phyloP scores from a whole-genome alignment of 345 rosid genomes.

The Heritiera fomes region DNA sequence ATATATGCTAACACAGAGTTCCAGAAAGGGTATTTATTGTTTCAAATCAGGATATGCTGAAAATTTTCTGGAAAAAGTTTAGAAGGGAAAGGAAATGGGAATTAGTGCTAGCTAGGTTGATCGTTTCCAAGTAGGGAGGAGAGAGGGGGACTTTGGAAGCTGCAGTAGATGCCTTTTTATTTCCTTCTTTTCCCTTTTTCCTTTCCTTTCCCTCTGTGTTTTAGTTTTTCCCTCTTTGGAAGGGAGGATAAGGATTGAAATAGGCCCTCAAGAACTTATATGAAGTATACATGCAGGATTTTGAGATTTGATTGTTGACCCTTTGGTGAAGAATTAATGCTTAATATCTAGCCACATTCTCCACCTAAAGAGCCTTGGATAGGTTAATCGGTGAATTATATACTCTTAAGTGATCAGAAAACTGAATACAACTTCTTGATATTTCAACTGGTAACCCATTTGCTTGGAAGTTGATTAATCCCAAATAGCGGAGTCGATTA shows the following conservation, averaged over 20 bases:
- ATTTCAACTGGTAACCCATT: background rate
- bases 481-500: too few species aligned
- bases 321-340: background rate
- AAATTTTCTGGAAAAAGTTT: background rate
- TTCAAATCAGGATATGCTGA: slow-evolving; percentile 10
- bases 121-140: background rate
- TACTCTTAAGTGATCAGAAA: too few species aligned
- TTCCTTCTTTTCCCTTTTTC: background rate
- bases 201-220: background rate
- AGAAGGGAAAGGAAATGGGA: slow-evolving; percentile 5
- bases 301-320: background rate
- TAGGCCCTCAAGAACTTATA: background rate
- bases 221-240: background rate
- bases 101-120: background rate
- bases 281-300: background rate
- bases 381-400: background rate
- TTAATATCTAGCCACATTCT: background rate
- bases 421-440: too few species aligned
- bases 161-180: background rate
- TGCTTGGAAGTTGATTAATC: too few species aligned
- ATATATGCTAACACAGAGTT: slow-evolving; percentile 14
- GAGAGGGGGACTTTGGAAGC: too few species aligned
- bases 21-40: slow-evolving; percentile 13
- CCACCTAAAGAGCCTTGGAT: background rate
- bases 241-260: background rate